Percentiles rank a stretch among this genome's conserved stretches.
Evolutionary conservation across 306 rosid genomes (phyloP).

Genomic region (Acacia crassicarpa): DNA sequence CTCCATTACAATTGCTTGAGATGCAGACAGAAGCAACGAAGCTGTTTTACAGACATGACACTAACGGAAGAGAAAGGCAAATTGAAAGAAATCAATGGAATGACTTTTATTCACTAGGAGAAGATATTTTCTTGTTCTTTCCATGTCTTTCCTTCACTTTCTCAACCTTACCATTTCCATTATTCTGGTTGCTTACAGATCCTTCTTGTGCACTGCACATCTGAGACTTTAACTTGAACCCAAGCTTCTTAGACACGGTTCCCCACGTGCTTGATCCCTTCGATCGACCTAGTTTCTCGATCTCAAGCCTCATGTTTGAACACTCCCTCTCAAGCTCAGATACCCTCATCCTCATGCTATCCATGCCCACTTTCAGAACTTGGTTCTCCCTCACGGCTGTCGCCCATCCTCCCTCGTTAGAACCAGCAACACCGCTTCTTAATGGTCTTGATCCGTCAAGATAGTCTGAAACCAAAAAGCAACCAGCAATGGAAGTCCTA

Average conservation of each 20-base stretch:
- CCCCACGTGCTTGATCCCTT: constrained; percentile 86
- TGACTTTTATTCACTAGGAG: constrained; percentile 53
- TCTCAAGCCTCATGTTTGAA: constrained; percentile 93
- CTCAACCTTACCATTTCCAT: constrained; percentile 56
- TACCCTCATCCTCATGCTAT: constrained; percentile 93
- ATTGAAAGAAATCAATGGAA: constrained; percentile 17
- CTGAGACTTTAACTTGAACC: constrained; percentile 89
- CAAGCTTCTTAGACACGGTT: constrained; percentile 77
- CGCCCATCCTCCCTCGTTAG: constrained; percentile 92
- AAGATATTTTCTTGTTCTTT: constrained; percentile 57
- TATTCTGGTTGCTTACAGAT: constrained; percentile 73
- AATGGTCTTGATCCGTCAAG: constrained; percentile 88
- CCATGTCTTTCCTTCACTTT: constrained; percentile 80
- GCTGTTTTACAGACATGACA: constrained; percentile 30
- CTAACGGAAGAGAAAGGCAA: constrained; percentile 7
- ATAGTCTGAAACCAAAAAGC: constrained; percentile 89
- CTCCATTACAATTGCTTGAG: constrained; percentile 37
- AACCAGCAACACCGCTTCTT: constrained; percentile 75
- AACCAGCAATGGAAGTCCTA: constrained; percentile 87
- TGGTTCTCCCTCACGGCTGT: constrained; percentile 93
- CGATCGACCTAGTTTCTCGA: constrained; percentile 69
- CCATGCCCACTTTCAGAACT: constrained; percentile 97
- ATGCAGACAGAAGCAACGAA: constrained; percentile 28
- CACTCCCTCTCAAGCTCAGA: constrained; percentile 98
- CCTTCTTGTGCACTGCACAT: constrained; percentile 99